Conservation (phyloP, 225 moss, liverwort and hornwort species). For the Climacium dendroides region DNA sequence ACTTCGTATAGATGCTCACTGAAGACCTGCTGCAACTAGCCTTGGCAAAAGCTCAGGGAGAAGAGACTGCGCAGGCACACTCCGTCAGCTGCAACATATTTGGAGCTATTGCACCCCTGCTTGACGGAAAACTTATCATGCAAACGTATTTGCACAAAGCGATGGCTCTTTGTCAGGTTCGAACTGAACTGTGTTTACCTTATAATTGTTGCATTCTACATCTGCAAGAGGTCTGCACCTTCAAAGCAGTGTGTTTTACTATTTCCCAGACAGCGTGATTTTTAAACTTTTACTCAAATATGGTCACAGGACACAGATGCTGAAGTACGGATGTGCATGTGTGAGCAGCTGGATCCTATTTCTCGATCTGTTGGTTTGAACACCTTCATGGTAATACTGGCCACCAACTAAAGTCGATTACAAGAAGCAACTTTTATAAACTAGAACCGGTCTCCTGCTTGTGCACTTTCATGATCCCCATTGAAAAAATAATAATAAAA, state of each 20-base stretch:
- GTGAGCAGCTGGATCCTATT: conserved; percentile 87
- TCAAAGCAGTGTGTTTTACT: not conserved
- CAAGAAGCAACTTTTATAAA: not conserved
- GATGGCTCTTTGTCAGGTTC: conserved; percentile 92
- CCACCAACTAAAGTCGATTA: not conserved
- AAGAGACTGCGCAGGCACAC: conserved; percentile 75
- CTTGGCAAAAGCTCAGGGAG: conserved; percentile 76
- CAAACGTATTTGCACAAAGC: conserved; percentile 64
- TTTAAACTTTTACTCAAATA: not conserved
- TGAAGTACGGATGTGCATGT: conserved; percentile 92
- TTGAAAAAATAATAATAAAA: not conserved
- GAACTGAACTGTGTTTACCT: not conserved
- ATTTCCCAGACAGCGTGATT: not conserved
- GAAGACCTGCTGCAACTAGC: conserved; percentile 73
- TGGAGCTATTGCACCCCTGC: conserved; percentile 81
- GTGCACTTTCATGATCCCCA: not conserved
- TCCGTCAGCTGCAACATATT: conserved; percentile 70
- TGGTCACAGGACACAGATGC: conserved; percentile 80
- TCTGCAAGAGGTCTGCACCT: not conserved
- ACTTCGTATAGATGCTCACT: conserved; percentile 37
- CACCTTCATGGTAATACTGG: conserved; percentile 49
- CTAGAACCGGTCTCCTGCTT: not conserved
- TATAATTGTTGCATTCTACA: not conserved
- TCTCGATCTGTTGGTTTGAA: conserved; percentile 79
- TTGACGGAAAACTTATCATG: conserved; percentile 58